Evolutionary conservation across 2,329 filamentous ascomycete genomes (phyloP), one percentile per base, ranked within the genome.

Genomic region (Venturia asperata): DNA sequence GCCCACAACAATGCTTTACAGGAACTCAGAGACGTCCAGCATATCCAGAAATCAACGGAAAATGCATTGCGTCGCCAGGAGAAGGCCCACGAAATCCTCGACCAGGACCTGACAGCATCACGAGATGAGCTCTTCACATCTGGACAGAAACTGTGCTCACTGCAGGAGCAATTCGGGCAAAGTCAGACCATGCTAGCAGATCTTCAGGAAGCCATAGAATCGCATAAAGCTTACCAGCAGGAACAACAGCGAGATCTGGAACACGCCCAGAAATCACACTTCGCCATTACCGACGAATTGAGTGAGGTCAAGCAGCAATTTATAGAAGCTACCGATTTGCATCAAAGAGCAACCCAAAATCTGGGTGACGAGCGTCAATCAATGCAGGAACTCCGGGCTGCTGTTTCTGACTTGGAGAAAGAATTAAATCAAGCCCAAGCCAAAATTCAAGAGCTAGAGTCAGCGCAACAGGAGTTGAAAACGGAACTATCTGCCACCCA

Each of bases 1-100:
- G 13, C 52, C 9, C 52, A 58, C 17, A 58, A 58, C 52, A 37
- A 58, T 58, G 52, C 52, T 37, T 37, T 58, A 21, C 52, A 19
- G 11, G 52, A 58, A 37, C 52, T 58, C 17, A 37, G 27, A 37
- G 52, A 58, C 19, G 10, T 37, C 17, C 27, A 58, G 19, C 13
- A 21, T 7, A 58, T n/a, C 6, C 52, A 58, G 2, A 37, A 19
- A n/a, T 58, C 30, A 13, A 34, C 37, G 52, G 52, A 37, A 37
- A 13, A 58, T 37, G 52, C 52, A n/a, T 17, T 58, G 30, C 52
- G 30, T 17, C 27, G 52, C 5, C 52, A 58, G 5, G 15, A 58
- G 30, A 58, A 11, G 6, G 52, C 37, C 10, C 1, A 10, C 13
- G 30, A 37, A 9, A 13, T 27, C 13, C 9, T 58, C 5, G 21